Base-by-base conservation (phyloP, 768 basidiomycete species). In the Amanita pallidorosea region DNA sequence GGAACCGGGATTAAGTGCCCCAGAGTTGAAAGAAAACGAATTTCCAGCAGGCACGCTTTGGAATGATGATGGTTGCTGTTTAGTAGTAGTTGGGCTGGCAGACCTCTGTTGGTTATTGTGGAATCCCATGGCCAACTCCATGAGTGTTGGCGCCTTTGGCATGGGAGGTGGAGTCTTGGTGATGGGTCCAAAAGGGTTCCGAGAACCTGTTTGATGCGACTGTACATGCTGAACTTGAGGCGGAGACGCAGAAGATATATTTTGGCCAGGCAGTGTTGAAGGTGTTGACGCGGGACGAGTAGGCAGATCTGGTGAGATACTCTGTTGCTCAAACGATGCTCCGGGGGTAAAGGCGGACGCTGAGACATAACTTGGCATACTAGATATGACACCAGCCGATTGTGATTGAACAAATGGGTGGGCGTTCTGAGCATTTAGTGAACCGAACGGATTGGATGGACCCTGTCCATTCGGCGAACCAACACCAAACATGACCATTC, bases 161-260 rank as follows among this genome's bases (percentile, higher is more conserved):
- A 88, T 71, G 6, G 75, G 72, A 13, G 86, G 81, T 1, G 82
- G 77, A 20, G 79, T 68, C 7, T 75, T 73, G 5, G 76, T 71
- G 4, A 88, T 79, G 27, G 80, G 77, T 5, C 92, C 94, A 56
- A 99, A 99, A 3, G 96, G 96, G 73, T 99, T 99, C 57, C 81
- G 83, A 6, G 90, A 89, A 23, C 96, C 95, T 3, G 96, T 99
- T 63, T 86, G 81, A 63, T 98, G 94, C 5, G 92, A 75, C 58
- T 80, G 83, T 23, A 97, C 75, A 6, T 82, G 80, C 59, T 83
- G 80, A 2, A 74, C 70, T 3, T 69, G 56, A 34, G 75, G 73
- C 4, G 75, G 75, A 5, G 74, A 68, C 5, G 60, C 59, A 25
- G 67, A 58, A 9, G 55, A 38, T 49, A 60, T 50, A 59, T 58